Conservation (phyloP, 805 yeast species). For the Candida coleopterorum region DNA sequence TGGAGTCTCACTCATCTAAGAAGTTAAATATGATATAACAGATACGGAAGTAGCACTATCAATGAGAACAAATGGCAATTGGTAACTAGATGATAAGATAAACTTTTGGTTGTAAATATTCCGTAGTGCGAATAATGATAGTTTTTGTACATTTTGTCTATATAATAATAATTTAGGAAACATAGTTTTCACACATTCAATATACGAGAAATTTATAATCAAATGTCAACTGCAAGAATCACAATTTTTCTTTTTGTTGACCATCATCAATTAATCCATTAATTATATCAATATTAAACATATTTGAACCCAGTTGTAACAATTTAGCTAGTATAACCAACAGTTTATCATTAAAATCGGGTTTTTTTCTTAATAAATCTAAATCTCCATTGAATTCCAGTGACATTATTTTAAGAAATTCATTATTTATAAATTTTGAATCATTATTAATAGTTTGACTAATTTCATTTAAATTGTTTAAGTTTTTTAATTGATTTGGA, state of each 20-base stretch:
- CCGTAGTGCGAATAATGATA: too few relatives aligned
- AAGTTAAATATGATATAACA: too few relatives aligned
- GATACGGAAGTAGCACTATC: too few relatives aligned
- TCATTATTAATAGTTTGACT: slow-evolving; percentile 14
- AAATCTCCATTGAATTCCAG: slow-evolving; percentile 57
- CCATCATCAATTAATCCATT: slow-evolving; percentile 22
- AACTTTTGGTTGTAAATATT: too few relatives aligned
- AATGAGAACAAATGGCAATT: too few relatives aligned
- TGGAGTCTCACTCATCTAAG: too few relatives aligned
- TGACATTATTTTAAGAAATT: slow-evolving; percentile 53
- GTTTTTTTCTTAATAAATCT: slow-evolving; percentile 54
- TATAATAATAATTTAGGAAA: too few relatives aligned
- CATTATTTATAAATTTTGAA: slow-evolving; percentile 39
- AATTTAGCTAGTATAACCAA: slow-evolving; percentile 53
- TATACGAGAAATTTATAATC: too few relatives aligned
- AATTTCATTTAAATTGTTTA: slow-evolving; percentile 11
- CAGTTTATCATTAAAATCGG: slow-evolving; percentile 57
- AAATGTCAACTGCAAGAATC: background rate
- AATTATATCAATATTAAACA: slow-evolving; percentile 53
- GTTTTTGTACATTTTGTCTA: too few relatives aligned
- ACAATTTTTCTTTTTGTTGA: background rate
- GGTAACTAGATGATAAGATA: too few relatives aligned
- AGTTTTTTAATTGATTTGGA: slow-evolving; percentile 12
- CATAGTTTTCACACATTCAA: too few relatives aligned
- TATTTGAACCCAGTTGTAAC: slow-evolving; percentile 52